A percentile compares a stretch with the other conserved stretches of the same genome.
These are phyloP conservation scores for Pythium phragmitis DNA, from an alignment of 352 stramenopile species.

Conservation along the genomic window DNA sequence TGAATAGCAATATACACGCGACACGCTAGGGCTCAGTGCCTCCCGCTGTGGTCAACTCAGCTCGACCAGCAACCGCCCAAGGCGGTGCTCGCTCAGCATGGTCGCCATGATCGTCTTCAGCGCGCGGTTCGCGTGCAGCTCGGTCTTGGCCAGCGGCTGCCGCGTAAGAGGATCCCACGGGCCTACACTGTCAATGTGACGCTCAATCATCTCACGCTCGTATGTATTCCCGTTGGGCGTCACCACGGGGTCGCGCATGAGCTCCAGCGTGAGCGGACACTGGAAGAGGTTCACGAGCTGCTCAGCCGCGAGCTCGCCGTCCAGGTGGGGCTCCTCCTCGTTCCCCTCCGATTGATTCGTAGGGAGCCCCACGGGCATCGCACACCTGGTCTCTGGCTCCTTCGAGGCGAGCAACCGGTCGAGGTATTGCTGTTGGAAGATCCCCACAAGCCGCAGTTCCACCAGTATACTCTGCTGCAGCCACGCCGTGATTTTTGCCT, in stretches of 20 bases:
- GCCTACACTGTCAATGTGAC: constrained; percentile 55
- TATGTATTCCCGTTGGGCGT: constrained; percentile 64
- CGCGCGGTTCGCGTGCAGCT: constrained; percentile 47
- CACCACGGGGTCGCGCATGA: constrained; percentile 67
- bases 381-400: neutral
- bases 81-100: neutral
- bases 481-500: neutral
- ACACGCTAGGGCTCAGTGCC: too few species aligned
- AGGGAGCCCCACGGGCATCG: neutral
- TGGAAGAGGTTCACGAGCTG: constrained; percentile 33
- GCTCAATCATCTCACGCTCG: constrained; percentile 65
- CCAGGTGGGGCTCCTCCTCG: neutral
- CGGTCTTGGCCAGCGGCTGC: constrained; percentile 41
- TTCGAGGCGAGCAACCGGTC: neutral
- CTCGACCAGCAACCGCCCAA: neutral
- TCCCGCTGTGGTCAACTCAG: neutral
- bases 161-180: constrained; percentile 65
- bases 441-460: constrained; percentile 13
- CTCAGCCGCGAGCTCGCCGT: neutral
- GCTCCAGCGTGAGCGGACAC: constrained; percentile 57
- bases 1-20: too few species aligned
- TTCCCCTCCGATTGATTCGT: neutral
- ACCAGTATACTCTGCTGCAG: constrained; percentile 57
- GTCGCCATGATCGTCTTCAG: neutral
- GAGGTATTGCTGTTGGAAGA: neutral